Base-by-base conservation (phyloP, 352 stramenopile genomes). In the Blastocystis sp. region DNA sequence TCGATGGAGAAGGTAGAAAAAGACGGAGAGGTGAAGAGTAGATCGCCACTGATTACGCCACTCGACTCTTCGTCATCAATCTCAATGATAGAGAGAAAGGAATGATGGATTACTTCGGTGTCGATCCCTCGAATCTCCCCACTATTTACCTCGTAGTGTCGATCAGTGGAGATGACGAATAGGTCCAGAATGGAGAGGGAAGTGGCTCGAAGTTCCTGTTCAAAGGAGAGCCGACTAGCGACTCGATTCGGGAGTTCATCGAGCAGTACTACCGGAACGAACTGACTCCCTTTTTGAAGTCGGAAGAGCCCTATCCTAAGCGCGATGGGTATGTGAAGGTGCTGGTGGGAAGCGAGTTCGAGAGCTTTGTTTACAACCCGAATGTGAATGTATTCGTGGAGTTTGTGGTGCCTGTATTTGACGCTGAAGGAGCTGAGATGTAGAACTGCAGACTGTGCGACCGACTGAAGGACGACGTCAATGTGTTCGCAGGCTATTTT, bases 351-450 rank as follows among this genome's bases (percentile, higher is more conserved):
- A 41, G 3, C 26, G 70, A 81, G 45, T 81, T 62, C 55, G 70
- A 62, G 50, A 26, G 30, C 3, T 26, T 81, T 16, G 70, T 39
- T 7, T 63, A 47, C 20, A 26, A 81, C 55, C 47, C 50, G 3
- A 81, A 63, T 13, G 70, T 81, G 70, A 81, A 81, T 41, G 70
- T 81, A 1, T n/a, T 81, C n/a, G 70, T 81, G 70, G 70, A 81
- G 43, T 81, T 62, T 20, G 70, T 81, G 9, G 20, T 65, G 39
- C 30, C 43, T 18, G 70, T 81, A 41, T 5, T 45, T 13, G 3
- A 26, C 20, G 7, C 34, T 8, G 34, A 7, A 7, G 8, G 41
- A 20, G 20, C 26, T 43, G 6, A 64, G 7, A 20, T 18, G 39
- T 81, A 81, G 70, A 63, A 64, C 26, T 81, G 70, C 50, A 26